A percentile compares a stretch with the other conserved stretches of the same genome.
Conservation (phyloP, 1,139 yeast genomes). For the Blastobotrys petasosporus region DNA sequence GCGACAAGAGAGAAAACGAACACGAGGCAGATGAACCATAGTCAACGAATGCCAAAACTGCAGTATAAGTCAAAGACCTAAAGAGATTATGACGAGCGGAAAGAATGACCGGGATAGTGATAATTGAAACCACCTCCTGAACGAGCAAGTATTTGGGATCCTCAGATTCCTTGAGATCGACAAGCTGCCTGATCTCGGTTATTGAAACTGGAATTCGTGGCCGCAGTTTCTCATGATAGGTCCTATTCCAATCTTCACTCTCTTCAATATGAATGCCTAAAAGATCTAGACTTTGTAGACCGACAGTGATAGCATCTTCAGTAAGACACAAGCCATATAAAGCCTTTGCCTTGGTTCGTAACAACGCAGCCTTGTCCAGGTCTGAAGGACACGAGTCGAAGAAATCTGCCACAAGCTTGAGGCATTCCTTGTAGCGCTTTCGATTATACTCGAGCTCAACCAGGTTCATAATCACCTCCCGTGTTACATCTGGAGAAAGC, state of each 20-base stretch:
- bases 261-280: slow-evolving; percentile 31
- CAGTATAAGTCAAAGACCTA: slow-evolving; percentile 28
- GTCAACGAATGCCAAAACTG: slow-evolving; percentile 30
- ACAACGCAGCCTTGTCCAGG: slow-evolving; percentile 24
- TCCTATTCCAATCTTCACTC: slow-evolving; percentile 34
- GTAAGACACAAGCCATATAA: slow-evolving; percentile 35
- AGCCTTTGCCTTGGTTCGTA: slow-evolving; percentile 39
- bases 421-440: slow-evolving; percentile 24
- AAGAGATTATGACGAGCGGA: slow-evolving; percentile 24
- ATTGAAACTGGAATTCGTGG: slow-evolving; percentile 41
- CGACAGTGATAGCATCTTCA: slow-evolving; percentile 34
- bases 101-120: slow-evolving; percentile 34
- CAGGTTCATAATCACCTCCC: slow-evolving; percentile 24
- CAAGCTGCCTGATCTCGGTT: slow-evolving; percentile 40
- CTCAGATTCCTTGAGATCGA: slow-evolving; percentile 27
- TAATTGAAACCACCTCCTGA: slow-evolving; percentile 42
- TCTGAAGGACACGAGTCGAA: slow-evolving; percentile 19
- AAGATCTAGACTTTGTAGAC: slow-evolving; percentile 21
- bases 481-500: slow-evolving; percentile 17
- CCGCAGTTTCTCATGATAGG: slow-evolving; percentile 27
- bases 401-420: slow-evolving; percentile 20
- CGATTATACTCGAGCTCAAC: slow-evolving; percentile 27
- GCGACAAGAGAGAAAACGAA: slow-evolving; percentile 31
- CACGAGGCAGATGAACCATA: slow-evolving; percentile 34
- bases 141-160: slow-evolving; percentile 35